Evolutionary conservation across 2,329 filamentous ascomycete genomes (phyloP), one percentile per base, ranked within the genome.

Genomic region (Aureobasidium sp.): DNA sequence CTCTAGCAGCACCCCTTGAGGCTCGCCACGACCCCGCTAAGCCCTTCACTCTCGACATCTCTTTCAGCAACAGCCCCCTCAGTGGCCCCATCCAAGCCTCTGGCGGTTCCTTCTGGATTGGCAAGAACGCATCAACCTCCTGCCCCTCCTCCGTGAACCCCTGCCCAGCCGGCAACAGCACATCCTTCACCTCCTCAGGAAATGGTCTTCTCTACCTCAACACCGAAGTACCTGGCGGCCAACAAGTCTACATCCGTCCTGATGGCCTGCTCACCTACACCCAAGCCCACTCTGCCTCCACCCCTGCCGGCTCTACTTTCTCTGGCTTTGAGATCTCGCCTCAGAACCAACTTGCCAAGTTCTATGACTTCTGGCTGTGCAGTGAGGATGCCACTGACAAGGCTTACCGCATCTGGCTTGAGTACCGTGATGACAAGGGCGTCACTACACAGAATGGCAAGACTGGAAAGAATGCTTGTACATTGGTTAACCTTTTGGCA

Each of bases 241-340:
- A 72, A 63, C 65, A 66, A 61, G 64, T 70, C 54, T 73, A 70
- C 67, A 67, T 73, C 63, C 67, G 70, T 34, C 61, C 67, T 15
- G 44, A 63, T 41, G 71, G 71, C 44, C 61, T 64, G 4, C 61
- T 73, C 27, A 66, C 63, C 36, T 73, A 69, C 66, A 73, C 71
- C 8, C 48, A 55, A 29, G 64, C 70, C 5, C 68, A 71, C 68
- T 68, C 66, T 21, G 66, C 63, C 25, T 50, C 57, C 25, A 63
- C 67, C 21, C 71, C 71, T n/a, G 45, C 61, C 5, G 70, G 65
- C 48, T 65, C 69, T 32, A 64, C 66, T 37, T 54, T 54, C n/a
- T 58, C 53, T 36, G 70, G 70, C 29, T 72, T 69, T 68, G 64
- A 32, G 5, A 59, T 65, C 29, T 61, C 66, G 9, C 21, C 57